phyloP scores from a whole-genome alignment of 768 basidiomycete species.

The Auricularia heimuer region DNA sequence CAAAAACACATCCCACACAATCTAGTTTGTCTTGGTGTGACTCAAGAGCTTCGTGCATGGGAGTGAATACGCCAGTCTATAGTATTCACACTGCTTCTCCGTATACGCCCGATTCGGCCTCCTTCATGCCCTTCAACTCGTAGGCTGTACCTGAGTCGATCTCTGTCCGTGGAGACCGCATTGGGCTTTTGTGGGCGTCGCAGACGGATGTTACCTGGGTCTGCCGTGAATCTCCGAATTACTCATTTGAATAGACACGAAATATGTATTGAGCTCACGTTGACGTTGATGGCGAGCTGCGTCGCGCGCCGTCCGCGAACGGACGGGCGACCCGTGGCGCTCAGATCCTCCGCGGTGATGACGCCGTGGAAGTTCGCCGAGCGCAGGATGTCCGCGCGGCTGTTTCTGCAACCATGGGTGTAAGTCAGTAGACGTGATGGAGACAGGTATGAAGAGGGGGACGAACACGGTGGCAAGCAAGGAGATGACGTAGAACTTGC shows the following conservation, averaged over 20 bases:
- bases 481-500: constrained; percentile 23
- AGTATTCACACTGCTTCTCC: neutral
- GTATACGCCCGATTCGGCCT: neutral
- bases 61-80: neutral
- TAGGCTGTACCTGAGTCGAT: neutral
- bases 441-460: neutral
- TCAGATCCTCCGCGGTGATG: neutral
- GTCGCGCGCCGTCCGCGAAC: neutral
- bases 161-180: neutral
- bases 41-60: no score
- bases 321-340: neutral
- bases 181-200: neutral
- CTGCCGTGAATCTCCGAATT: neutral
- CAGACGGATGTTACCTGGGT: neutral
- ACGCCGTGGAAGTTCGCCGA: neutral
- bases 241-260: no score
- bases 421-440: neutral
- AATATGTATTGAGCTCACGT: neutral
- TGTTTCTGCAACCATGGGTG: neutral
- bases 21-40: neutral
- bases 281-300: neutral
- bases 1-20: constrained; percentile 1
- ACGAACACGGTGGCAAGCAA: constrained; percentile 20
- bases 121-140: neutral
- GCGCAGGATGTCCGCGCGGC: neutral